Evolutionary conservation across 441 rosid species (phyloP).

Genomic region (Rhodomyrtus psidioides): DNA sequence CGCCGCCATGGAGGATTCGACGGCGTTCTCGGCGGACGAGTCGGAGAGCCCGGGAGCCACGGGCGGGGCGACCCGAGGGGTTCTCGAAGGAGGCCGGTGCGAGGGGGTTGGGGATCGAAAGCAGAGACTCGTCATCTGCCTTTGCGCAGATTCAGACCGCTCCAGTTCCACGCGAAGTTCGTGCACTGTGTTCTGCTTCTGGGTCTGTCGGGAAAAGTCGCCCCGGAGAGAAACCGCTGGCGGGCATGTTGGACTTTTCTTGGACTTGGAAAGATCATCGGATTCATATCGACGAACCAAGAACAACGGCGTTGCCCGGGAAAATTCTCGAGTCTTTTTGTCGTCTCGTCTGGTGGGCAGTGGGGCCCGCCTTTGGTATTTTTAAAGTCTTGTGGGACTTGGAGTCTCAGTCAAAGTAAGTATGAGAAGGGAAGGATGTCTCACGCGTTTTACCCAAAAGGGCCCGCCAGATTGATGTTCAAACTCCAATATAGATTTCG

Average conservation of each 20-base stretch:
- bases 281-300: neutral
- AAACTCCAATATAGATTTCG: too few species aligned
- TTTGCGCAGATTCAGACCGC: neutral
- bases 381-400: too few species aligned
- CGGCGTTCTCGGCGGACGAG: neutral
- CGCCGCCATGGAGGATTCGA: neutral
- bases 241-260: neutral
- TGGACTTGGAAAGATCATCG: neutral
- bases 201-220: neutral
- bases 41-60: neutral
- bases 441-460: neutral
- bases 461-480: neutral
- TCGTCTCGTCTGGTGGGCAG: neutral
- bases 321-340: neutral
- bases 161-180: neutral
- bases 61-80: neutral
- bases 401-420: neutral
- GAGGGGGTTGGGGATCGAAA: neutral
- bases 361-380: too few species aligned
- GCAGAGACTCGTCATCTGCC: conserved; percentile 6
- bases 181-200: neutral
- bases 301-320: neutral
- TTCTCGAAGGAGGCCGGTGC: neutral
- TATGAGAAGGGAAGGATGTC: neutral
- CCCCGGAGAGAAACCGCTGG: neutral